These are phyloP conservation scores for Pleurotus salmoneostramineus DNA, from an alignment of 768 basidiomycete genomes.

Conservation along the genomic window DNA sequence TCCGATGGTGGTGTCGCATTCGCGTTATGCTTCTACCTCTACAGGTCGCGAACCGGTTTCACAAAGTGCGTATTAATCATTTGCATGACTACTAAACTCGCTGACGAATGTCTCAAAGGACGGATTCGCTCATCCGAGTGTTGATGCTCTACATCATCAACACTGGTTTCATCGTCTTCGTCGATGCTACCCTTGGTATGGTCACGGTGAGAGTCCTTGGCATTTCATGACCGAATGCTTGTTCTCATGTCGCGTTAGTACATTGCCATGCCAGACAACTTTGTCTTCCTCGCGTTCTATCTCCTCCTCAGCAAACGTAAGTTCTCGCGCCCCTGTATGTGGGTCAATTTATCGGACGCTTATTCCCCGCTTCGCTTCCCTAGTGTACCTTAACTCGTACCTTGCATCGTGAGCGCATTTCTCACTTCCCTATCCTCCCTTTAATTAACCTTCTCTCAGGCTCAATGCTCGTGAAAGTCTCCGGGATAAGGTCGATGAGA, in stretches of 20 bases:
- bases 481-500: constrained; percentile 6
- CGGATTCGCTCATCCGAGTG: constrained; percentile 38
- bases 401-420: constrained; percentile 1
- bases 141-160: constrained; percentile 48
- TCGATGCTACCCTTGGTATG: constrained; percentile 8
- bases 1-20: constrained; percentile 50
- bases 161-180: constrained; percentile 24
- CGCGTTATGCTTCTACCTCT: constrained; percentile 44
- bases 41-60: constrained; percentile 48
- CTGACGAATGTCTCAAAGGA: constrained; percentile 12
- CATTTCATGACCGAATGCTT: not conserved
- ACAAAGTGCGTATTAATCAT: constrained; percentile 25
- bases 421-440: not conserved
- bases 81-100: not conserved
- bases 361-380: not conserved
- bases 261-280: constrained; percentile 7
- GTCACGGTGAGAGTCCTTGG: not conserved
- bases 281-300: constrained; percentile 8
- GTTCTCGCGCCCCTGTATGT: not conserved
- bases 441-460: not conserved
- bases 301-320: constrained; percentile 8
- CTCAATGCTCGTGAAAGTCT: constrained; percentile 7
- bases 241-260: not conserved
- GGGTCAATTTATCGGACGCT: not conserved
- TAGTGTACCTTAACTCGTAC: constrained; percentile 8